Evolutionary conservation across 176 grass and related monocot genomes (phyloP), one percentile per base, ranked within the genome.

Genomic region (Rhynchospora pubera): DNA sequence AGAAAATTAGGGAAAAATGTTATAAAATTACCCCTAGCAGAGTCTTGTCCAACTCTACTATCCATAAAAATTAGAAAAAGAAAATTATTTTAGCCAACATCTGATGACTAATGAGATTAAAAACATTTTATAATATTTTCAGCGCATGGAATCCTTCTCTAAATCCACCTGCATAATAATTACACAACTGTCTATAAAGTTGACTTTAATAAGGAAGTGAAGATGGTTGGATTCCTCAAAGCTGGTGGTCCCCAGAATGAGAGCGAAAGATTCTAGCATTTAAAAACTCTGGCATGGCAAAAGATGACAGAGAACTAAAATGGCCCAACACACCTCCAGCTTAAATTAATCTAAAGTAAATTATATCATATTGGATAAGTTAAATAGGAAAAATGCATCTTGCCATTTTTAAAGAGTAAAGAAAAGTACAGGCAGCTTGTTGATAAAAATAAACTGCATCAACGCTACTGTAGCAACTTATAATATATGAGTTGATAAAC

Each of bases 201-300:
- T 94, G 87, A 89, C 87, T 88, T 89, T 88, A 84, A 79, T 50
- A 79, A n/a, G 80, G 83, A 82, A 79, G 62, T 28, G 57, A 83
- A 66, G 18, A 82, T 79, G 78, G 80, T 84, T 75, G 86, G 90
- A 92, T 87, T 88, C 87, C 85, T 86, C 80, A 64, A 71, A 23
- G 85, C 77, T 65, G 79, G 70, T 86, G 89, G 87, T 56, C 0
- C 81, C 85, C 77, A 13, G 63, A 39, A 79, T 69, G 84, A 91
- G 87, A 86, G 89, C 81, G 92, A 94, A 94, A 94, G 88, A 90
- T 94, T 94, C 90, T 88, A 86, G 60, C 9, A 88, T 65, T 81
- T 48, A 48, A 65, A 46, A 82, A 52, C 65, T 48, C 11, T 30
- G 47, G 23, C 24, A 30, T 55, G 6, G 12, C 48, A 55, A 5